Evolutionary conservation across 306 rosid species (phyloP).

Genomic region (Medicago lupulina): DNA sequence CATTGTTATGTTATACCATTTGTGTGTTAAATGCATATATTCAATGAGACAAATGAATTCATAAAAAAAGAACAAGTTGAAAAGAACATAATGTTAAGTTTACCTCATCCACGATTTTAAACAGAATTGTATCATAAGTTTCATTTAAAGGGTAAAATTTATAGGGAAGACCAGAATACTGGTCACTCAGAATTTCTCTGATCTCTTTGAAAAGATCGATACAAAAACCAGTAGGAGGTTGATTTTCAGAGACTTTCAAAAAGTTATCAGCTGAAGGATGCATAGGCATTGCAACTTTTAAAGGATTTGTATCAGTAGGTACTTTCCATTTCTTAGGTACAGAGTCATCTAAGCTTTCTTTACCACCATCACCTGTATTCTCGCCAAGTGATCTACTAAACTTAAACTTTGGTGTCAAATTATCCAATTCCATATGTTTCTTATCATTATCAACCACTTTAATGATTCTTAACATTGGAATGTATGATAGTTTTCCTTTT

Average conservation of each 20-base stretch:
- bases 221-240: conserved; percentile 57
- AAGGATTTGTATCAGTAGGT: conserved; percentile 45
- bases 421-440: conserved; percentile 45
- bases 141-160: conserved; percentile 25
- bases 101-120: conserved; percentile 49
- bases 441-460: conserved; percentile 49
- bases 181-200: conserved; percentile 24
- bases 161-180: conserved; percentile 48
- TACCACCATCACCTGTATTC: conserved; percentile 22
- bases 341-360: not conserved
- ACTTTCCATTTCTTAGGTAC: conserved; percentile 56
- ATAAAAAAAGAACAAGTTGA: not conserved
- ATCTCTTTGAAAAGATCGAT: conserved; percentile 41
- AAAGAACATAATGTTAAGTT: conserved; percentile 11
- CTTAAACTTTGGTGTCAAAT: conserved; percentile 52
- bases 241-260: conserved; percentile 38
- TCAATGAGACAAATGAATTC: not conserved
- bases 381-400: conserved; percentile 34
- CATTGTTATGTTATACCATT: not conserved
- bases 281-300: conserved; percentile 58
- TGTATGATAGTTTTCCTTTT: conserved; percentile 41
- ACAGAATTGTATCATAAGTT: conserved; percentile 41
- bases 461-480: conserved; percentile 51
- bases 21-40: conserved; percentile 28
- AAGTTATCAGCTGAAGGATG: conserved; percentile 51